phyloP scores from a whole-genome alignment of 768 basidiomycete genomes.

The Tulasnella sp. region DNA sequence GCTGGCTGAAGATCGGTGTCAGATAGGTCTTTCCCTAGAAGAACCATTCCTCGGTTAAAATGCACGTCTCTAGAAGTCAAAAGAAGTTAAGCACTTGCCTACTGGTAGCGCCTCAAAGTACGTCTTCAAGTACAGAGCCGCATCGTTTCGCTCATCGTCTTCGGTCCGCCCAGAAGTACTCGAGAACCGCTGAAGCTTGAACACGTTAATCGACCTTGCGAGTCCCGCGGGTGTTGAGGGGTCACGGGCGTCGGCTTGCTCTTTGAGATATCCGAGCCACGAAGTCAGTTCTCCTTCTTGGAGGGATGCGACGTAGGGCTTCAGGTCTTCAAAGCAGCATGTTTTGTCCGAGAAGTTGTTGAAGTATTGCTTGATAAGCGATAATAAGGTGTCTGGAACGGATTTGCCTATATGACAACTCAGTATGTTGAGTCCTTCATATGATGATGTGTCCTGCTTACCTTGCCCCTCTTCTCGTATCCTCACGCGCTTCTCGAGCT shows the following conservation, averaged over 20 bases:
- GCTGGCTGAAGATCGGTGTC: slow-evolving; percentile 79
- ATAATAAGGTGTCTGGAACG: background rate
- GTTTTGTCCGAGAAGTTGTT: slow-evolving; percentile 70
- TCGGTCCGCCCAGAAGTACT: slow-evolving; percentile 53
- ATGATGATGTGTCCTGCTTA: background rate
- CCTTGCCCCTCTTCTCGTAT: background rate
- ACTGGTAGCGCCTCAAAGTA: slow-evolving; percentile 68
- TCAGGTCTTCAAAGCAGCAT: slow-evolving; percentile 84
- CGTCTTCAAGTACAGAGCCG: slow-evolving; percentile 51
- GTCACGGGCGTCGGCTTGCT: background rate
- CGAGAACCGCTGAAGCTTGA: slow-evolving; percentile 67
- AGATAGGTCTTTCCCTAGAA: slow-evolving; percentile 53
- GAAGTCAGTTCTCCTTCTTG: slow-evolving; percentile 39
- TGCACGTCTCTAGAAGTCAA: background rate
- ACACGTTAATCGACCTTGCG: slow-evolving; percentile 66
- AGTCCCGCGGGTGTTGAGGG: slow-evolving; percentile 42
- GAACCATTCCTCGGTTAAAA: background rate
- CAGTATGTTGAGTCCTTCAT: background rate
- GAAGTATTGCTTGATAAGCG: slow-evolving; percentile 50
- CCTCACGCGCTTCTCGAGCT: slow-evolving; percentile 62
- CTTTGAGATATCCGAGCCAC: slow-evolving; percentile 56
- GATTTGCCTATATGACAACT: background rate
- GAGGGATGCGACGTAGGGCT: slow-evolving; percentile 54
- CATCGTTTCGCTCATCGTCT: slow-evolving; percentile 55
- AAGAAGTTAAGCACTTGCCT: slow-evolving; percentile 37